Evolutionary conservation across 495 filamentous ascomycete species (phyloP).

Genomic region (Penicillium ochrochloron): DNA sequence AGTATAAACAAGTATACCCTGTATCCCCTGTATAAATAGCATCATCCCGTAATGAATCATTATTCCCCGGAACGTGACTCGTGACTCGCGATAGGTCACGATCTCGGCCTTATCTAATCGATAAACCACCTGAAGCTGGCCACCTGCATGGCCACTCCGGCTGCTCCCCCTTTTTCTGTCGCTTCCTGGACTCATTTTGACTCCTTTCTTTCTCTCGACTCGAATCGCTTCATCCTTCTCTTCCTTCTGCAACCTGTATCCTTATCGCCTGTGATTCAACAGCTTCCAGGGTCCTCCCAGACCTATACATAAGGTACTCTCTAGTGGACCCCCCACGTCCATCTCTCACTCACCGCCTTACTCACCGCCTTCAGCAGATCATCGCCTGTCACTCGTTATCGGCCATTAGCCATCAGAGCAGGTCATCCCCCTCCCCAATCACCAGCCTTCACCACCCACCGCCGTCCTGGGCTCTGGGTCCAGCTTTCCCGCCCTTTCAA

Average conservation of each 20-base stretch:
- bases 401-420: conserved; percentile 19
- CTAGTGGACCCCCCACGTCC: neutral
- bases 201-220: neutral
- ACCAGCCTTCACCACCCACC: conserved; percentile 10
- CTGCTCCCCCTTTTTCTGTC: conserved; percentile 6
- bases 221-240: neutral
- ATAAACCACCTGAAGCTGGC: conserved; percentile 21
- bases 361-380: conserved; percentile 42
- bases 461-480: conserved; percentile 28
- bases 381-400: conserved; percentile 44
- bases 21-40: neutral
- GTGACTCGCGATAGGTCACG: conserved; percentile 21
- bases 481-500: conserved; percentile 29
- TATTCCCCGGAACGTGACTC: conserved; percentile 4
- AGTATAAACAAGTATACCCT: neutral
- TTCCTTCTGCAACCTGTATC: neutral
- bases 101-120: conserved; percentile 35
- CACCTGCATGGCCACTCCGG: conserved; percentile 16
- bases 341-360: conserved; percentile 32
- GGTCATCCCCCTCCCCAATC: conserved; percentile 40
- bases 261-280: neutral
- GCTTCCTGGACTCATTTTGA: neutral
- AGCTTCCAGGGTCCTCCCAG: neutral
- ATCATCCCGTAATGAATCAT: neutral
- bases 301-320: conserved; percentile 7